Base-by-base conservation (phyloP, 805 yeast species). In the Yamadazyma endophytica region DNA sequence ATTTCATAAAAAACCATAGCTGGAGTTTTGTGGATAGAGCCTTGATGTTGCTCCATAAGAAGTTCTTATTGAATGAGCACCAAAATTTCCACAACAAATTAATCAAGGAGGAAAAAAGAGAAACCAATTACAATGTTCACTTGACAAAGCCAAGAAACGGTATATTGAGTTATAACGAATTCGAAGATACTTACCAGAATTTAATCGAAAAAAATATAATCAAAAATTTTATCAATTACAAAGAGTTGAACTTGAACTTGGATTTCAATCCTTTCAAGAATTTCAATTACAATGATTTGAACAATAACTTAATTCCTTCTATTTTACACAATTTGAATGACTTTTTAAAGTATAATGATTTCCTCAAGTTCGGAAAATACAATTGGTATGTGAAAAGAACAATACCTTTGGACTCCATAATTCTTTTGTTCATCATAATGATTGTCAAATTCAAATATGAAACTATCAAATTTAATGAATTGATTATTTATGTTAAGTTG, bases 341-440 rank as follows among this genome's bases (percentile, higher is more conserved):
- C 36, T 77, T 76, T 44, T 52, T 73, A 37, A 68, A 70, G 46
- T 66, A 71, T 40, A 69, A 70, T 35, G 72, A 73, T 40, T 72
- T 71, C 42, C 64, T 68, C 35, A 64, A 69, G 30, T 73, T 68
- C 46, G 75, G 75, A 5, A 64, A 68, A 34, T 77, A 61, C 49
- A 77, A 76, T 42, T 77, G 82, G 82, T 77, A 75, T 40, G 63
- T 76, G 29, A 69, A 76, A 44, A 60, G 79, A 26, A 73, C 75
- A n/a, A 66, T 77, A 28, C 83, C 83, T 3, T 58, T 76, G 31
- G 81, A 77, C 50, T 74, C 79, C 6, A 64, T 77, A 11, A 70
- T 75, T 9, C 49, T 76, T 32, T 54, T 75, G 37, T 58, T 73
- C 41, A 70, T 74, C 9, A 71, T 76, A 19, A 59, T 77, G 29